Conservation (phyloP, 2,329 filamentous ascomycete genomes). For the Xylaria polymorpha region DNA sequence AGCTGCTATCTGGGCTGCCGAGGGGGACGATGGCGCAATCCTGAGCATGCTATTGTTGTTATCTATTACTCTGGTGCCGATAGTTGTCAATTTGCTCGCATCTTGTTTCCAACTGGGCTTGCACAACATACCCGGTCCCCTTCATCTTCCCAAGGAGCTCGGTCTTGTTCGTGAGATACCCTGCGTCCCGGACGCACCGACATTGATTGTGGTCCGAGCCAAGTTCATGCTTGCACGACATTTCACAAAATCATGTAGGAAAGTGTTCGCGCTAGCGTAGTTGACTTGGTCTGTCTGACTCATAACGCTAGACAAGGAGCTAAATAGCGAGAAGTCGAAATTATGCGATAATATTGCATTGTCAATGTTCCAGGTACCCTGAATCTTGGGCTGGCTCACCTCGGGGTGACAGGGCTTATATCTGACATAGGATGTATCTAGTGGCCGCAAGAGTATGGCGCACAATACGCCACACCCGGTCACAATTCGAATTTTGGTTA, state of each 20-base stretch:
- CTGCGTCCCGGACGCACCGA: conserved; percentile 54
- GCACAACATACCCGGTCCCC: background rate
- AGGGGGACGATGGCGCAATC: too few relatives aligned
- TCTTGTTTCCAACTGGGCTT: too few relatives aligned
- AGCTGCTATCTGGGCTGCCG: too few relatives aligned
- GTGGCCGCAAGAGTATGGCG: too few relatives aligned
- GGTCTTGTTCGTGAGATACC: conserved; percentile 40
- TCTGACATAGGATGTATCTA: too few relatives aligned
- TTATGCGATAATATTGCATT: conserved; percentile 37
- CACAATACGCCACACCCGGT: too few relatives aligned
- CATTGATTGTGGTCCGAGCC: conserved; percentile 44
- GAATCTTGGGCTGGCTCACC: conserved; percentile 53
- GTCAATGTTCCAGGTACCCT: conserved; percentile 57
- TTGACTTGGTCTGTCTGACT: conserved; percentile 50
- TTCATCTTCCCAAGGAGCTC: conserved; percentile 25
- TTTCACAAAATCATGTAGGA: conserved; percentile 51
- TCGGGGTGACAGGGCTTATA: too few relatives aligned
- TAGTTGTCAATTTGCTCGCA: too few relatives aligned
- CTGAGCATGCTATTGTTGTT: too few relatives aligned
- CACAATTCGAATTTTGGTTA: too few relatives aligned
- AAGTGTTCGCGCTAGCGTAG: conserved; percentile 54
- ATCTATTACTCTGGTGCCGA: too few relatives aligned
- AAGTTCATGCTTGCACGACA: conserved; percentile 49
- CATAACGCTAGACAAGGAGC: conserved; percentile 47
- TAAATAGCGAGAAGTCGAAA: conserved; percentile 54